Base-by-base conservation (phyloP, 495 filamentous ascomycete genomes). In the Penicillium malachiteum region DNA sequence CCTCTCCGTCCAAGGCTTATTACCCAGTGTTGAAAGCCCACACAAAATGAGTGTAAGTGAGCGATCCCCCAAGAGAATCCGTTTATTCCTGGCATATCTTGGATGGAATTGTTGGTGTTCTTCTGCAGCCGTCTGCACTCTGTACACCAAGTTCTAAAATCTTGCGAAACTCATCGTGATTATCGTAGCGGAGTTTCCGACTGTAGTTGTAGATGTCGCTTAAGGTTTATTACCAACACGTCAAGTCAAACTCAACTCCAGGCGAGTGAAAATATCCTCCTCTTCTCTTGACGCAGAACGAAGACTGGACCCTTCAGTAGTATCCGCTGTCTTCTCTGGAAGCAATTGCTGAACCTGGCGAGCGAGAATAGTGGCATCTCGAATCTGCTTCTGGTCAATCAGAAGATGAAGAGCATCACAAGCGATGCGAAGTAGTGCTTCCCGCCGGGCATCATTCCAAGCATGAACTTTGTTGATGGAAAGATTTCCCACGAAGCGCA, bases 391-490 rank as follows among this genome's bases (percentile, higher is more conserved):
- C 37, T 55, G 61, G 13, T 77, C 73, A 12, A 70, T 56, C 32
- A 76, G 52, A 17, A 76, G 48, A 12, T 67, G 68, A 13, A 78
- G 65, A 2, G 68, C 74, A 30, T 74, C 66, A 34, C 71, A 71
- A 11, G 67, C 57, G n/a, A 65, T 59, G 0, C 59, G 53, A 34
- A 74, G 58, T 38, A 74, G 59, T 30, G 52, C 51, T 41, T 68
- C 69, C 16, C 62, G 67, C 16, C 62, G 57, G 8, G 21, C 4
- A 11, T 64, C 47, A 16, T 47, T 53, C 62, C 55, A 71, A 7
- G 60, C 32, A n/a, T 60, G 56, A 21, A 64, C 40, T 39, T 56
- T 50, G 16, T 30, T 50, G 7, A 51, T 41, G 10, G 60, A 57
- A 3, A 68, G 16, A 3, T 33, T 42, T 12, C 60, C 54, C 44